Base-by-base conservation (phyloP, 352 stramenopile species). In the Phytophthora tentaculata region DNA sequence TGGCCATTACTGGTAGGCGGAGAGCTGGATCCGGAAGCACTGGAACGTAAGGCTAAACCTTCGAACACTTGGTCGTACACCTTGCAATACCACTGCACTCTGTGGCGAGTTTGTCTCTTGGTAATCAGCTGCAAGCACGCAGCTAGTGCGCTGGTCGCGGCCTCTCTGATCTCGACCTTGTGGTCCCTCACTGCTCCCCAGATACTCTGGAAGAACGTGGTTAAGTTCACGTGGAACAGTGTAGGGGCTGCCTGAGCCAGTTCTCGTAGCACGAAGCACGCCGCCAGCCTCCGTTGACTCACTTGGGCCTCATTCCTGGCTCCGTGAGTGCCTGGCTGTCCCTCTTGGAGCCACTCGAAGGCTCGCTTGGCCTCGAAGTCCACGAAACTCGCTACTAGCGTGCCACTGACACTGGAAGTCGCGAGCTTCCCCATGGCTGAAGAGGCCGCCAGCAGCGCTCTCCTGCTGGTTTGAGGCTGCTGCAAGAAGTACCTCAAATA, bases 201-300 rank as follows among this genome's bases (percentile, higher is more conserved):
- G 64, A 97, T 97, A n/a, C 81, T 91, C 72, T 97, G 90, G 56
- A 98, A 97, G 65, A 98, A 97, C 14, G 89, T 94, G n/a, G 85
- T 92, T 43, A 97, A 76, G 59, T 97, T 95, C 37, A 95, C 85
- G 68, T 97, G 92, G 67, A 98, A 97, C 5, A 97, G 77, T 54
- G 90, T 97, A 2, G 91, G 91, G 22, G 91, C 91, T 17, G 94
- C 90, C 32, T 79, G 72, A 14, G 92, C 92, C 20, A 98, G 79
- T 62, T 97, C 92, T 6, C 90, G 69, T 24, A 98, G 71, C 28
- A 98, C 86, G 61, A 95, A 93, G 55, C 88, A 96, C 13, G 88
- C 88, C 0, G 88, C 86, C 1, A 96, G 75, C 12, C 88, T 66
- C 1, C 88, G 73, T 65, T 96, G 88, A 53, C 82, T 93, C 62